Evolutionary conservation across 1,139 yeast species (phyloP), one percentile per base, ranked within the genome.

Genomic region (Pneumocystis sp.): DNA sequence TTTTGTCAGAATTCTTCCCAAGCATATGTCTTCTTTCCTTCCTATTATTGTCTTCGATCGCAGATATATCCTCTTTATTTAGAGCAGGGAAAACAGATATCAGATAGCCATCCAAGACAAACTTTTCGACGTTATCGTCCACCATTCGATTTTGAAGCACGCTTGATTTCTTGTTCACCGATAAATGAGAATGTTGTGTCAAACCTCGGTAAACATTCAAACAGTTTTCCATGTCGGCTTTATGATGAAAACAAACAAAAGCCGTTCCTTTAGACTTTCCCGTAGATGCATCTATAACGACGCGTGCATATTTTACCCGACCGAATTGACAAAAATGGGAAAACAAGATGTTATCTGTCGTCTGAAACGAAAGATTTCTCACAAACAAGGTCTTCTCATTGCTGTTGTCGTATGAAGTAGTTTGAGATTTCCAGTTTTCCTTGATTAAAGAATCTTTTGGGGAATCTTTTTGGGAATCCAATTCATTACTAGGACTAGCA

Each of bases 181-280:
- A 60, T 1, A 64, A 62, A 37, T 60, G 63, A 42, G 50, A 25
- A 15, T 50, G 63, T 45, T 21, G 63, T 63, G 63, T 89, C 78
- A 12, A 69, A 71, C 2, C 81, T 44, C 97, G 97, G 0, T 97
- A 96, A 71, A 84, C 81, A 3, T 80, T 80, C 59, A 91, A 76
- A 76, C 97, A 93, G 65, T 81, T 81, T 42, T 80, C 79, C 71
- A 84, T 88, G 1, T 88, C 83, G 4, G 80, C 83, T 68, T 83
- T 83, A 44, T 81, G 78, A 65, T 74, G 76, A 74, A 93, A 93
- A 0, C 96, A 96, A 61, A 93, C 96, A 74, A 93, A 93, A 0
- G 97, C 99, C 0, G 96, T 87, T 66, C 99, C 99, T 74, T 82
- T 88, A 12, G 98, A 90, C 67, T 89, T 79, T 3, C 95, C 96